These are phyloP conservation scores for Dendrobium chrysotoxum DNA, from an alignment of 106 monocot genomes.

Conservation along the genomic window DNA sequence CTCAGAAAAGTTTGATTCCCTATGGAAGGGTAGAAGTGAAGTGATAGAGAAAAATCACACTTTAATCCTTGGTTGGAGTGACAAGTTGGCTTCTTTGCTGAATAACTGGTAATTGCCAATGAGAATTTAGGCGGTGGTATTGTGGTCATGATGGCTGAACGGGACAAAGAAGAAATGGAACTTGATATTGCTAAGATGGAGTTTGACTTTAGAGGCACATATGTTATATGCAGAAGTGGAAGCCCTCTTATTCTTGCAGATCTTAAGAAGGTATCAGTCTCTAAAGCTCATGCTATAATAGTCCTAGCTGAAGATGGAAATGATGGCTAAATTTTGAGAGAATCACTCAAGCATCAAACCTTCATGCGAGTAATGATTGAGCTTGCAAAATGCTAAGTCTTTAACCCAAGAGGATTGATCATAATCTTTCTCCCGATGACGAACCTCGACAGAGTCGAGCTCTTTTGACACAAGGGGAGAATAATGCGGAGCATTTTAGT, in stretches of 20 bases:
- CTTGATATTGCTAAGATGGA: constrained; percentile 75
- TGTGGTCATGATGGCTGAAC: constrained; percentile 71
- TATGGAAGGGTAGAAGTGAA: constrained; percentile 75
- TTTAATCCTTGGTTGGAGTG: constrained; percentile 74
- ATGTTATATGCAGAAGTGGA: constrained; percentile 74
- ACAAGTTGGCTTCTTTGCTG: constrained; percentile 62
- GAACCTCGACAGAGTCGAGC: no score
- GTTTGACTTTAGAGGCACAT: constrained; percentile 65
- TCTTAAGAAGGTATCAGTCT: constrained; percentile 70
- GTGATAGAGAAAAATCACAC: constrained; percentile 69
- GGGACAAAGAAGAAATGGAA: constrained; percentile 76
- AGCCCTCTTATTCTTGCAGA: constrained; percentile 69
- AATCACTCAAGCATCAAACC: no score
- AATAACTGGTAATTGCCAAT: constrained; percentile 64
- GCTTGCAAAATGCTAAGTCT: no score
- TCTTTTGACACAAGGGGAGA: no score
- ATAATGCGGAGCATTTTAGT: no score
- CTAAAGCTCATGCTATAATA: constrained; percentile 60
- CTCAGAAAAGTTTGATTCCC: constrained; percentile 71
- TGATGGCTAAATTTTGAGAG: no score
- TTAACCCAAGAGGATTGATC: no score
- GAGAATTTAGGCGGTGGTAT: constrained; percentile 60
- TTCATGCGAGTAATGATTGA: no score
- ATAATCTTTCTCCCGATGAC: no score
- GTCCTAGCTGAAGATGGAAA: constrained; percentile 76